Base-by-base conservation (phyloP, 768 basidiomycete genomes). In the Cytidiella melzeri region DNA sequence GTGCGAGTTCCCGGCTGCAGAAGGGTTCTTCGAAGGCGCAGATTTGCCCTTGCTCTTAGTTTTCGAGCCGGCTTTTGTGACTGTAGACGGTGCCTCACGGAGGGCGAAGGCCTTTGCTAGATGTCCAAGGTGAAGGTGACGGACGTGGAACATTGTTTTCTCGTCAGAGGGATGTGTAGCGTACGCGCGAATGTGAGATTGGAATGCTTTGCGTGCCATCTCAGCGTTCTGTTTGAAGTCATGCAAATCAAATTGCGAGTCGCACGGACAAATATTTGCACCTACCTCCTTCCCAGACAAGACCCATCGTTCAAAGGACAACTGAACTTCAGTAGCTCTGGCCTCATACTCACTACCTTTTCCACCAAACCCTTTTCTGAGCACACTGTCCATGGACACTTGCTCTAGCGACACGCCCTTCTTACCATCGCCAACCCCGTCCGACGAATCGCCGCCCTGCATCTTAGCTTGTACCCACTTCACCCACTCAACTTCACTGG, bases 61-160 rank as follows among this genome's bases (percentile, higher is more conserved):
- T 34, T 57, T 50, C 18, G 9, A 7, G 7, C 15, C 40, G 7
- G 9, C 15, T 23, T 18, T 54, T n/a, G 39, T 64, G 47, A 77
- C 61, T 2, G 59, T 59, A 21, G 62, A 70, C 0, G 92, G 92
- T 7, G 92, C 86, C 24, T 94, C 92, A 25, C 92, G 86, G 55
- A 94, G 73, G 1, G 88, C 89, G 60, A 95, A 95, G 1, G 92
- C 81, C 66, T 95, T 94, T 13, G 93, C 92, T 41, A 92, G 68
- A 70, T 99, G 96, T 1, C 96, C 96, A 39, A 96, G 77, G 62
- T 99, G 96, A 7, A 98, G 75, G 62, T 95, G 81, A 13, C 87
- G 87, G 51, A 97, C 83, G 66, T 98, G 94, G 73, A 99, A 99
- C 45, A 98, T 90, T 55, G 92, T 84, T 61, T 98, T 99, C 66